phyloP scores from a whole-genome alignment of 306 rosid genomes.

The Dalbergia cochinchinensis region DNA sequence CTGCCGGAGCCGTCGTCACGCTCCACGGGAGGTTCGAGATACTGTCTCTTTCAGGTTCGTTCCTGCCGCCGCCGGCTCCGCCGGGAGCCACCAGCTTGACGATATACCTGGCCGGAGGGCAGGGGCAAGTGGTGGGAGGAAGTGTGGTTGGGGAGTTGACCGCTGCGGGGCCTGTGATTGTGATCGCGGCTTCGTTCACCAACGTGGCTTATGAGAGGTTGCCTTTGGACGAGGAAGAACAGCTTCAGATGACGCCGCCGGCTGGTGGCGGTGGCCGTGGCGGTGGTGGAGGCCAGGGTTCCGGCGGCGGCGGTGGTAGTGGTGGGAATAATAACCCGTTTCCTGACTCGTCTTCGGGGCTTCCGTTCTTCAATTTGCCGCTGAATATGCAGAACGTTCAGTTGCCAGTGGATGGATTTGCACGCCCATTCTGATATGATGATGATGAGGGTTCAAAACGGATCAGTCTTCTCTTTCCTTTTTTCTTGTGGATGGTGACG shows the following conservation, averaged over 20 bases:
- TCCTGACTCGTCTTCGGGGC: conserved; percentile 73
- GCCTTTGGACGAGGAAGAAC: conserved; percentile 80
- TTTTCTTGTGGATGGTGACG: background rate
- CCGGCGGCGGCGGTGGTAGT: conserved; percentile 38
- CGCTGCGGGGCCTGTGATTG: conserved; percentile 83
- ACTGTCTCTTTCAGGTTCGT: conserved; percentile 80
- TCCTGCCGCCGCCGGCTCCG: conserved; percentile 92
- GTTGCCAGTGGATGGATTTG: conserved; percentile 62
- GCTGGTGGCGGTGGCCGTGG: background rate
- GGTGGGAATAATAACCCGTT: conserved; percentile 49
- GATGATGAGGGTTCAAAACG: background rate
- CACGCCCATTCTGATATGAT: conserved; percentile 49
- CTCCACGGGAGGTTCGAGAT: conserved; percentile 95
- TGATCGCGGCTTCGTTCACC: conserved; percentile 84
- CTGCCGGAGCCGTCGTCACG: conserved; percentile 70
- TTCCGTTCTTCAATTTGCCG: conserved; percentile 86
- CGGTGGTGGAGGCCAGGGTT: conserved; percentile 40
- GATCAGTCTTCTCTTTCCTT: background rate
- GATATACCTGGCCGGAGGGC: conserved; percentile 77
- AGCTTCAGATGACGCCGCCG: conserved; percentile 58
- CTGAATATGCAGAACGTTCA: conserved; percentile 78
- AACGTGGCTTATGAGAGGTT: conserved; percentile 89
- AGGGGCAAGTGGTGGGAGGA: conserved; percentile 93
- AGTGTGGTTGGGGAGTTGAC: conserved; percentile 87
- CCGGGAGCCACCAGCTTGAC: conserved; percentile 89